phyloP scores from a whole-genome alignment of 768 basidiomycete species.

The Obba rivulosa region DNA sequence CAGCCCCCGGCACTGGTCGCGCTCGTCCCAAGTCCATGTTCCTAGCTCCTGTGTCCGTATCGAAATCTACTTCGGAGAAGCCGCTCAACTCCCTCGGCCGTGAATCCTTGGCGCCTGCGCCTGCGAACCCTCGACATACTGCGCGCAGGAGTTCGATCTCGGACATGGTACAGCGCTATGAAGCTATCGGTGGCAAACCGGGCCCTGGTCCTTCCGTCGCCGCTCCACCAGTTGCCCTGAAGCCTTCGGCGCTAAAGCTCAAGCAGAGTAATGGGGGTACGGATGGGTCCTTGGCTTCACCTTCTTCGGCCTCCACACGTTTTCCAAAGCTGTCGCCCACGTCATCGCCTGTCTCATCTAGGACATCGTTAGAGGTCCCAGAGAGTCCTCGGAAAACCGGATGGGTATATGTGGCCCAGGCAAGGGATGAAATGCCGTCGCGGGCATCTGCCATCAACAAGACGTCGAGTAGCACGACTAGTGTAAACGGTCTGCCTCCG shows the following conservation, averaged over 20 bases:
- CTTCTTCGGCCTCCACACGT: constrained; percentile 21
- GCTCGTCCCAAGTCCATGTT: constrained; percentile 82
- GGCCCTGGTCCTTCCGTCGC: constrained; percentile 13
- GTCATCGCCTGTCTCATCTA: constrained; percentile 17
- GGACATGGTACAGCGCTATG: constrained; percentile 81
- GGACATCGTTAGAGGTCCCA: constrained; percentile 16
- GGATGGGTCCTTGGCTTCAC: constrained; percentile 7
- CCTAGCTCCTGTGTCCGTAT: constrained; percentile 46
- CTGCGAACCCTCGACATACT: constrained; percentile 31
- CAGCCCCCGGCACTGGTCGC: constrained; percentile 32
- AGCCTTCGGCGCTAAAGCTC: constrained; percentile 25
- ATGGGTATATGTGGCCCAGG: too few relatives aligned
- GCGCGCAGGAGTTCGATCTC: constrained; percentile 73
- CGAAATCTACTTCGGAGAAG: constrained; percentile 39
- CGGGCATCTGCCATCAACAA: background rate
- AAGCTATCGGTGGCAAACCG: constrained; percentile 46
- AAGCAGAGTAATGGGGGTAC: constrained; percentile 6
- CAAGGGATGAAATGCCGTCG: background rate
- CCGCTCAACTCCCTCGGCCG: constrained; percentile 25
- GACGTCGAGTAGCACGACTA: background rate
- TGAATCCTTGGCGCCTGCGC: too few relatives aligned
- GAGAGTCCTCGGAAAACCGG: constrained; percentile 1
- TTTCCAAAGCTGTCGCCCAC: constrained; percentile 23
- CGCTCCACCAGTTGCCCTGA: constrained; percentile 26
- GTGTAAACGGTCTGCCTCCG: constrained; percentile 15